These are phyloP conservation scores for Auriscalpium microsporum DNA, from an alignment of 768 basidiomycete species.

Conservation along the genomic window DNA sequence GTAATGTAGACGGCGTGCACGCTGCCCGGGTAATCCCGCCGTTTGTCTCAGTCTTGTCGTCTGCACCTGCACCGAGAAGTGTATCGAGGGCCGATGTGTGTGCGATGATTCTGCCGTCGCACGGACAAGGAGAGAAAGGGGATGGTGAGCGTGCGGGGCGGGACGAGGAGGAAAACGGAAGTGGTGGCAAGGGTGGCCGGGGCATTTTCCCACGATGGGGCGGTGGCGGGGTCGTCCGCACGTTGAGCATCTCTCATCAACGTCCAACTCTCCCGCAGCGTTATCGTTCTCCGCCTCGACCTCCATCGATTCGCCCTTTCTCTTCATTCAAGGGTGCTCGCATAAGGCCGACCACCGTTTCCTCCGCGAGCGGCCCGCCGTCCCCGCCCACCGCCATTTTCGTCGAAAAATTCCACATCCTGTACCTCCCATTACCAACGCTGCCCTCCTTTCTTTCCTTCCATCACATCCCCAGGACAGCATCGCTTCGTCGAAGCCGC, in stretches of 20 bases:
- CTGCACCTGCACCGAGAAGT: too few relatives aligned
- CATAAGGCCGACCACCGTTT: conserved; percentile 24
- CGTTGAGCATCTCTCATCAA: conserved; percentile 11
- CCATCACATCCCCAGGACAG: conserved; percentile 9
- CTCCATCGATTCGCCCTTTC: conserved; percentile 36
- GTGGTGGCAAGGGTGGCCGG: neutral
- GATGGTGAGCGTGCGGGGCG: neutral
- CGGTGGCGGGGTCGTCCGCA: neutral
- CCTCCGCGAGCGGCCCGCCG: neutral
- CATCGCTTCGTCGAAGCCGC: neutral
- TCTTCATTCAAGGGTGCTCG: conserved; percentile 15
- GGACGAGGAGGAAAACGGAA: neutral
- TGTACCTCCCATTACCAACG: neutral
- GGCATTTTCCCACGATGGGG: conserved; percentile 11
- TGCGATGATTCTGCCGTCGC: too few relatives aligned
- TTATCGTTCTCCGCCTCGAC: conserved; percentile 23
- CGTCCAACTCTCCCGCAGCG: conserved; percentile 28
- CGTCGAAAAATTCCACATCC: neutral
- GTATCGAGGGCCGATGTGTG: too few relatives aligned
- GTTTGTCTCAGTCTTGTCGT: too few relatives aligned
- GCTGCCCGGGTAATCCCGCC: too few relatives aligned
- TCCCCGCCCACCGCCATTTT: neutral
- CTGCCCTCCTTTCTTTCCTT: neutral
- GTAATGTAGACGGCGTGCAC: too few relatives aligned
- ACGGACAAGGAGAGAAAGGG: neutral